phyloP scores from a whole-genome alignment of 1,284 basidiomycete genomes.

The Cutaneotrichosporon cavernicola region DNA sequence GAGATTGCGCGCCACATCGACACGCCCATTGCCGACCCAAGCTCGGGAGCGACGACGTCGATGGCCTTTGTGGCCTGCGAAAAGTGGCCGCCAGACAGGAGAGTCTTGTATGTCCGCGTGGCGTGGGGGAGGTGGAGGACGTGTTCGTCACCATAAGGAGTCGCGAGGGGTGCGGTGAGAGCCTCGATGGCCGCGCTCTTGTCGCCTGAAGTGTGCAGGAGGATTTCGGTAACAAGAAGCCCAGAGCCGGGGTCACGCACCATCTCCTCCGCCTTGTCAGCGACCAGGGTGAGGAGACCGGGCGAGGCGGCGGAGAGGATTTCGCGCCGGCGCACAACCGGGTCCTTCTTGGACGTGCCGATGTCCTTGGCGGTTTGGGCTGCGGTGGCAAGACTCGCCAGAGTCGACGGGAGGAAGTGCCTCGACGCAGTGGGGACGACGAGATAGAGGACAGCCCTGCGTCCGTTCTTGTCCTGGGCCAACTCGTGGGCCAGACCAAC shows the following conservation, averaged over 20 bases:
- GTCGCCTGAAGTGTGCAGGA: slow-evolving; percentile 78
- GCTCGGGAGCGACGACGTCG: slow-evolving; percentile 56
- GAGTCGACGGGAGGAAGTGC: slow-evolving; percentile 78
- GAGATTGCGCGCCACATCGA: slow-evolving; percentile 60
- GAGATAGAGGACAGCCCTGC: slow-evolving; percentile 75
- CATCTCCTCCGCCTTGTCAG: slow-evolving; percentile 60
- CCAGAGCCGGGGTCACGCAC: slow-evolving; percentile 73
- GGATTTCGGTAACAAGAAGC: slow-evolving; percentile 71
- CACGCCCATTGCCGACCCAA: slow-evolving; percentile 63
- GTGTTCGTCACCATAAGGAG: slow-evolving; percentile 60
- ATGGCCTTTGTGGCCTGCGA: slow-evolving; percentile 63
- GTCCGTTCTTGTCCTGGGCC: slow-evolving; percentile 56
- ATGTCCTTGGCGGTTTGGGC: slow-evolving; percentile 55
- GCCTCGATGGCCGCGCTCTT: slow-evolving; percentile 64
- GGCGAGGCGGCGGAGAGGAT: slow-evolving; percentile 68
- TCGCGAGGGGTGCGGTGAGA: slow-evolving; percentile 61
- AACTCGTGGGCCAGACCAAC: slow-evolving; percentile 58
- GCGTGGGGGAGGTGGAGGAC: slow-evolving; percentile 75
- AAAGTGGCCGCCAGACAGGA: slow-evolving; percentile 86
- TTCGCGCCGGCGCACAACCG: slow-evolving; percentile 63
- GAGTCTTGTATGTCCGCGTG: slow-evolving; percentile 76
- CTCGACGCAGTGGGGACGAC: slow-evolving; percentile 71
- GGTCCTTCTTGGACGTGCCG: slow-evolving; percentile 76
- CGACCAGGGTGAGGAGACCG: slow-evolving; percentile 66
- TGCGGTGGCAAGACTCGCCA: slow-evolving; percentile 66